These are phyloP conservation scores for Paraphoma chrysanthemicola DNA, from an alignment of 2,329 filamentous ascomycete genomes.

Conservation along the genomic window DNA sequence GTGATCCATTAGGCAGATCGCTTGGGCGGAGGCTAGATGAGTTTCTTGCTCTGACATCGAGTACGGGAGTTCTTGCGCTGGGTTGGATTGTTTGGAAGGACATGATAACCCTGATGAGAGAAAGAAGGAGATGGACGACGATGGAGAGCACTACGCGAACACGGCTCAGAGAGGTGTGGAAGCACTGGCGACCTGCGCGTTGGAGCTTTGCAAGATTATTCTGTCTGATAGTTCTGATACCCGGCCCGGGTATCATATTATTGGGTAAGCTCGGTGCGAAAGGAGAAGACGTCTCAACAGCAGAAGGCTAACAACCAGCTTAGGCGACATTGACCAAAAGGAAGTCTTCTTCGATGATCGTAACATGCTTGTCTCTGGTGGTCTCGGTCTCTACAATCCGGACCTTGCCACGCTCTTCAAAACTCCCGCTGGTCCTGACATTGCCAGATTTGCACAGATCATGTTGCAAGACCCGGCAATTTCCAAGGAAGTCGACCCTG, in stretches of 20 bases:
- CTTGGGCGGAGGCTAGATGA: not conserved
- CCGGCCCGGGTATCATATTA: constrained; percentile 22
- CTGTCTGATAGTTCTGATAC: constrained; percentile 17
- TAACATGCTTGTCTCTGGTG: constrained; percentile 15
- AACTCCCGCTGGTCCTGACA: constrained; percentile 2
- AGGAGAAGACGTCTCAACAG: not conserved
- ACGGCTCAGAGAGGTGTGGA: not conserved
- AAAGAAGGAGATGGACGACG: not conserved
- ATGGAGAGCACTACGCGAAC: not conserved
- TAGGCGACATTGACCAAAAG: not conserved
- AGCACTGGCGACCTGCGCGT: not conserved
- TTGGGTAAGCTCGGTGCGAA: constrained; percentile 6
- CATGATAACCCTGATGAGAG: not conserved
- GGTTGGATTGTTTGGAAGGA: not conserved
- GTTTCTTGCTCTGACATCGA: not conserved
- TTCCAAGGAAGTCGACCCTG: constrained; percentile 9
- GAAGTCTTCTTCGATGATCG: not conserved
- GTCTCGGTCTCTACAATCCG: constrained; percentile 17
- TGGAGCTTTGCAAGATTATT: constrained; percentile 15
- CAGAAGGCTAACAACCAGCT: not conserved
- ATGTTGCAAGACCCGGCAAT: constrained; percentile 20
- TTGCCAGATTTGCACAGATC: constrained; percentile 12
- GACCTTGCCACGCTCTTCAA: constrained; percentile 2
- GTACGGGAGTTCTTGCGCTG: not conserved
- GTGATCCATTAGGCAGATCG: not conserved